These are phyloP conservation scores for Metschnikowia colocasiae DNA, from an alignment of 805 yeast species.

Conservation along the genomic window DNA sequence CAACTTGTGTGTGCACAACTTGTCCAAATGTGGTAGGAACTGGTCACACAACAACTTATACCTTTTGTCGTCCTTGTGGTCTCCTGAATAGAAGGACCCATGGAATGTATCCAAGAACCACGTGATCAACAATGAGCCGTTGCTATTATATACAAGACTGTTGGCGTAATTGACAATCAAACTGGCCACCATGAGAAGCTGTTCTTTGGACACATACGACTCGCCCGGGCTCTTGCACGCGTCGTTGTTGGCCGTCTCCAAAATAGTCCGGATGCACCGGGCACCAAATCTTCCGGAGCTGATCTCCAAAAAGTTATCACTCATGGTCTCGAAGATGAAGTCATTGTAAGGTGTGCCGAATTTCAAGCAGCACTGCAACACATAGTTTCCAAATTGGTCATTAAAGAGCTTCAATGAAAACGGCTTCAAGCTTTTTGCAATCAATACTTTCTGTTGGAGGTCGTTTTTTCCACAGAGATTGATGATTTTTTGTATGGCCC, in stretches of 20 bases:
- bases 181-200: slow-evolving; percentile 67
- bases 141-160: slow-evolving; percentile 74
- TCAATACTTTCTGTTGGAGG: slow-evolving; percentile 48
- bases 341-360: slow-evolving; percentile 87
- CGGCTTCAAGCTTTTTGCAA: slow-evolving; percentile 69
- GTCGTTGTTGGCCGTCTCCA: slow-evolving; percentile 67
- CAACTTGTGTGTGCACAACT: slow-evolving; percentile 72
- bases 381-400: slow-evolving; percentile 97
- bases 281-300: slow-evolving; percentile 92
- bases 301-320: slow-evolving; percentile 73
- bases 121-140: slow-evolving; percentile 84
- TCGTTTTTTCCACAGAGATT: slow-evolving; percentile 51
- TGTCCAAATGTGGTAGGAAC: slow-evolving; percentile 58
- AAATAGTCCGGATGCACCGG: slow-evolving; percentile 87
- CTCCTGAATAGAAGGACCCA: slow-evolving; percentile 18
- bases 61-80: slow-evolving; percentile 41
- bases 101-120: slow-evolving; percentile 85
- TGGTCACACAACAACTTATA: slow-evolving; percentile 61
- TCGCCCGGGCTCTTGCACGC: slow-evolving; percentile 14
- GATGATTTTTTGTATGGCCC: slow-evolving; percentile 98
- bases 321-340: slow-evolving; percentile 79
- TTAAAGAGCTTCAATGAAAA: slow-evolving; percentile 81
- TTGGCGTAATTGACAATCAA: slow-evolving; percentile 75
- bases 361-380: slow-evolving; percentile 87
- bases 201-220: slow-evolving; percentile 46